Evolutionary conservation across 345 rosid species (phyloP).

Genomic region (Clarkia xantiana): DNA sequence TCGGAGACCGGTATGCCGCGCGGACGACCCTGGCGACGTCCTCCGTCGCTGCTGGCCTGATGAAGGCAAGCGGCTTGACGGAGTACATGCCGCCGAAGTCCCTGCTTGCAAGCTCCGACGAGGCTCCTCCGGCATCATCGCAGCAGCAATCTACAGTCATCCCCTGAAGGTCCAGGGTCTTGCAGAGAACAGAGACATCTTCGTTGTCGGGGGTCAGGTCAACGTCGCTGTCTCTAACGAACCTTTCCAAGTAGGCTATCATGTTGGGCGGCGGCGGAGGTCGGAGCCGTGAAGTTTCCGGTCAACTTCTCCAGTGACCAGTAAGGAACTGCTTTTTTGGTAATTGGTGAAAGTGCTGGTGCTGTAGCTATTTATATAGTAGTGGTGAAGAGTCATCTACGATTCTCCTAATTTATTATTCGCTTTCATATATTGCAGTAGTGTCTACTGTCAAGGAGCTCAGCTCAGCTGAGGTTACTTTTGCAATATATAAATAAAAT

Average conservation of each 20-base stretch:
- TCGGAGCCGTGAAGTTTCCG: neutral
- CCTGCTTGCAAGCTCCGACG: slow-evolving; percentile 5
- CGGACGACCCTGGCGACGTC: slow-evolving; percentile 47
- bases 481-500: neutral
- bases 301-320: neutral
- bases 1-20: slow-evolving; percentile 32
- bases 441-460: neutral
- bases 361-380: slow-evolving; percentile 4
- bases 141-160: slow-evolving; percentile 18
- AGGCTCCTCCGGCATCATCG: slow-evolving; percentile 20
- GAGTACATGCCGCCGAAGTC: slow-evolving; percentile 83
- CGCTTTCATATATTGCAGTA: neutral
- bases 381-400: too few relatives aligned
- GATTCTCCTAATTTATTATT: neutral
- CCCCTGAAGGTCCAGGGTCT: slow-evolving; percentile 48
- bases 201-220: slow-evolving; percentile 29
- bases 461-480: neutral
- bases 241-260: slow-evolving; percentile 66
- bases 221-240: slow-evolving; percentile 56
- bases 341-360: neutral
- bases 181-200: slow-evolving; percentile 22
- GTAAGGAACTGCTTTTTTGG: neutral
- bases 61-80: slow-evolving; percentile 40
- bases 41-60: slow-evolving; percentile 45
- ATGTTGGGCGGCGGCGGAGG: slow-evolving; percentile 17